These are phyloP conservation scores for Sequoia sempervirens DNA, from an alignment of 75 land plant species.

Conservation along the genomic window DNA sequence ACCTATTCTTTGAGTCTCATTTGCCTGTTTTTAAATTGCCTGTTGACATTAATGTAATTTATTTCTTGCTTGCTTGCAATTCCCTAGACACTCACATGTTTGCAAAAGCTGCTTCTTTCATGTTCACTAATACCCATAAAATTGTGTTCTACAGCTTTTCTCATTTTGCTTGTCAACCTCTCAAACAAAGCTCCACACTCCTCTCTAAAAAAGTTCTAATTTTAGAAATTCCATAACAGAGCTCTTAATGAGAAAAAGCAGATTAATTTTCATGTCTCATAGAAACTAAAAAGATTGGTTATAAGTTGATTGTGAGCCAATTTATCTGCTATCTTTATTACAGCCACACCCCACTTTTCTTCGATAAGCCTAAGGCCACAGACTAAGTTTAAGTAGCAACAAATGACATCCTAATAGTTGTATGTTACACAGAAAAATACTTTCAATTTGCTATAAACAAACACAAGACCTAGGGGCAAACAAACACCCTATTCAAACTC, in stretches of 20 bases:
- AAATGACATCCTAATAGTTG: no score
- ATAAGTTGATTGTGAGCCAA: no score
- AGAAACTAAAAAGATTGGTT: not conserved
- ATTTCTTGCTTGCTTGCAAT: not conserved
- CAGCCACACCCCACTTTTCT: no score
- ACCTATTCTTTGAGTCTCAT: not conserved
- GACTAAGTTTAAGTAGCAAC: no score
- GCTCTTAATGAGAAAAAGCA: not conserved
- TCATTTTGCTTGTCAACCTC: not conserved
- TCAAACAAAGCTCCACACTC: not conserved
- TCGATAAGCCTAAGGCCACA: no score
- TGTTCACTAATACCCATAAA: no score
- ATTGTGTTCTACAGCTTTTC: no score
- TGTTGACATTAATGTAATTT: not conserved
- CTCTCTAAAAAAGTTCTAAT: not conserved
- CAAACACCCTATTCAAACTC: not conserved
- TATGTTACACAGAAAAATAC: not conserved
- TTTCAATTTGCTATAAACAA: not conserved
- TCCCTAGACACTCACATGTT: not conserved
- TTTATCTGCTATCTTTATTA: no score
- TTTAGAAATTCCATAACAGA: not conserved
- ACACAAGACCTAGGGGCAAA: not conserved
- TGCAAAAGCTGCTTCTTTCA: not conserved
- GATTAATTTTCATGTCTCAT: not conserved
- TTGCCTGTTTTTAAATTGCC: not conserved